Evolutionary conservation across 257 asterid genomes (phyloP).

Genomic region (Gentiana macrophylla): DNA sequence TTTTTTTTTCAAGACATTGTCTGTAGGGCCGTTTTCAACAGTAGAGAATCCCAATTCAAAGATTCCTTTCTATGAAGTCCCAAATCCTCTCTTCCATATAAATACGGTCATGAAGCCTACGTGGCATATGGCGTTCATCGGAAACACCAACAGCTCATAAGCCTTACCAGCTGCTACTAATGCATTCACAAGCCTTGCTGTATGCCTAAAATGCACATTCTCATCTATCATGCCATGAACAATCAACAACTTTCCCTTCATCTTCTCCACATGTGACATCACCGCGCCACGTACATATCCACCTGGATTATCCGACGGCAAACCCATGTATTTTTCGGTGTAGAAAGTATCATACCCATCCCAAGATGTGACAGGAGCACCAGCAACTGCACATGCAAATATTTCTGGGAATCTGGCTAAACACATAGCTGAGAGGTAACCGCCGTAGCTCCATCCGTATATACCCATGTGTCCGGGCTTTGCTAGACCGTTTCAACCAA

Average conservation of each 20-base stretch:
- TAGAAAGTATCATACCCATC: constrained; percentile 88
- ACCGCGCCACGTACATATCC: constrained; percentile 50
- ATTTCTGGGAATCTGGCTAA: constrained; percentile 57
- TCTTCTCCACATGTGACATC: constrained; percentile 46
- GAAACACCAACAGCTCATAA: constrained; percentile 71
- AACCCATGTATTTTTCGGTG: constrained; percentile 88
- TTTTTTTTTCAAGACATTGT: too few relatives aligned
- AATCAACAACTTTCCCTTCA: constrained; percentile 58
- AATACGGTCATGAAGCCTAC: constrained; percentile 44
- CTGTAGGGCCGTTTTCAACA: too few relatives aligned
- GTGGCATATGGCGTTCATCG: constrained; percentile 95
- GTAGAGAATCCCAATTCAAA: constrained; percentile 25
- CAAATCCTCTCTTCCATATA: constrained; percentile 94
- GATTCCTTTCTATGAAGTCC: constrained; percentile 62
- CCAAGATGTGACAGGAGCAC: constrained; percentile 98
- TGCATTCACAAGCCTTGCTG: constrained; percentile 75
- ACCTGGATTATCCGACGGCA: constrained; percentile 46
- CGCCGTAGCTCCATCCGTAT: constrained; percentile 96
- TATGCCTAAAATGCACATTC: constrained; percentile 94
- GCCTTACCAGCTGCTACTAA: constrained; percentile 58
- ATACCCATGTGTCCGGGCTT: constrained; percentile 59
- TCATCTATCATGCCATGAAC: constrained; percentile 98
- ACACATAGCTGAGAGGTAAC: constrained; percentile 79
- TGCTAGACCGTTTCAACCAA: constrained; percentile 64
- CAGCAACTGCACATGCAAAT: constrained; percentile 69